Percentiles rank a stretch among this genome's conserved stretches.
Conservation (phyloP, 805 yeast genomes). For the Lipomyces sp. region DNA sequence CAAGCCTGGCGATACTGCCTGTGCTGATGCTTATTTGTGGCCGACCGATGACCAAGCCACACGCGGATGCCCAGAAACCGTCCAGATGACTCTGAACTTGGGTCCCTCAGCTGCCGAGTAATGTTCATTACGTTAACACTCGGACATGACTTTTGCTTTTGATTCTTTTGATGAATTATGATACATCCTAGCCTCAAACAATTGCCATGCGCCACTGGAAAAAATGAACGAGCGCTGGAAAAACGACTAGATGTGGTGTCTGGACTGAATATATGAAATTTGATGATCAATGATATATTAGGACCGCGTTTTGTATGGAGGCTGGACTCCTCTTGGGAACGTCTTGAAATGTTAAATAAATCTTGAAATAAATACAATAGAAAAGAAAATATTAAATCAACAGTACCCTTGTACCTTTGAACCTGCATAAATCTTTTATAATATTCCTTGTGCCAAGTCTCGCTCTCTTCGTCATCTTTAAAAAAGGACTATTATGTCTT, state of each 20-base stretch:
- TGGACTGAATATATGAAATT: background rate
- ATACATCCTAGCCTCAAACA: background rate
- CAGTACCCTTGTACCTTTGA: background rate
- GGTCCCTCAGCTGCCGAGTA: background rate
- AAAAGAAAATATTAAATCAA: background rate
- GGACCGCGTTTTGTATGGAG: conserved; percentile 1
- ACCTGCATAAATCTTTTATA: background rate
- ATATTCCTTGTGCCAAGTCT: background rate
- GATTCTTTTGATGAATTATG: background rate
- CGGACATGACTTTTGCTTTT: background rate
- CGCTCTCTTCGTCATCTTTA: background rate
- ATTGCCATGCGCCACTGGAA: background rate
- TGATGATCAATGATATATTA: background rate
- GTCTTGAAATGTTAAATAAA: background rate
- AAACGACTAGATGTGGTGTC: background rate
- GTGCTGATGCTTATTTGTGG: background rate
- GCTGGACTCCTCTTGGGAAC: background rate
- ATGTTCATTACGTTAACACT: background rate
- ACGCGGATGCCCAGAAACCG: background rate
- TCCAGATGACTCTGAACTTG: conserved; percentile 1
- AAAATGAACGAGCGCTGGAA: background rate
- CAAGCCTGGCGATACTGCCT: conserved; percentile 1
- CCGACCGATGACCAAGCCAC: background rate
- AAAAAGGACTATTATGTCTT: background rate
- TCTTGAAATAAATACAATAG: background rate